Base-by-base conservation (phyloP, 1,284 basidiomycete species). In the Bjerkandera adusta region DNA sequence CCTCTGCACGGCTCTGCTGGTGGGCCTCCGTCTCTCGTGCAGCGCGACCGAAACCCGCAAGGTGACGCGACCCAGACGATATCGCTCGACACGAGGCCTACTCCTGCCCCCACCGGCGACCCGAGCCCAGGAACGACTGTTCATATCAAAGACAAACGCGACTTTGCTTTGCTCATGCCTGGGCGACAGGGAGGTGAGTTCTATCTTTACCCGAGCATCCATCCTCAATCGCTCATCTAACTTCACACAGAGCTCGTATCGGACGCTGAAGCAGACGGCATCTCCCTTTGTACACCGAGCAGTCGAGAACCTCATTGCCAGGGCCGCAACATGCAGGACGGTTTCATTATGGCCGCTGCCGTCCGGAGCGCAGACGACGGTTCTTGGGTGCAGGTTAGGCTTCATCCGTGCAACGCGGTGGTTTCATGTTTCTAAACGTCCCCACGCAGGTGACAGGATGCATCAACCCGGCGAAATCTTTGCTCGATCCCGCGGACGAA, bases 391-490 rank as follows among this genome's bases (percentile, higher is more conserved):
- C 76, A 77, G 61, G 75, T 72, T 37, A 34, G 41, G n/a, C 11
- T 27, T 18, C 20, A 32, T 10, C 6, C 32, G 41, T 22, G 20
- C 41, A 34, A 44, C 21, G 49, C 39, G 32, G 47, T 43, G 27
- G 7, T 20, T 24, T 16, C 40, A 24, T 20, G 36, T 35, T 18
- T 41, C 24, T 7, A 22, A 16, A n/a, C 27, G 29, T 38, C 34
- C 26, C 3, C 25, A 10, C 27, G 38, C 38, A 75, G 75, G 59
- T 78, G 24, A 78, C 75, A 3, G 75, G 76, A n/a, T 77, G 76
- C 51, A 54, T 77, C 47, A 65, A 78, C 45, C 33, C 63, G 27
- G 65, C 54, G 48, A 69, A 69, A 53, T 71, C 67, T 20, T 51
- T 53, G 5, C 65, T 79, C 41, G 66, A 67, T 25, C 51, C 57